Evolutionary conservation across 2,329 filamentous ascomycete species (phyloP).

Genomic region (Tolypocladium ovalisporum): DNA sequence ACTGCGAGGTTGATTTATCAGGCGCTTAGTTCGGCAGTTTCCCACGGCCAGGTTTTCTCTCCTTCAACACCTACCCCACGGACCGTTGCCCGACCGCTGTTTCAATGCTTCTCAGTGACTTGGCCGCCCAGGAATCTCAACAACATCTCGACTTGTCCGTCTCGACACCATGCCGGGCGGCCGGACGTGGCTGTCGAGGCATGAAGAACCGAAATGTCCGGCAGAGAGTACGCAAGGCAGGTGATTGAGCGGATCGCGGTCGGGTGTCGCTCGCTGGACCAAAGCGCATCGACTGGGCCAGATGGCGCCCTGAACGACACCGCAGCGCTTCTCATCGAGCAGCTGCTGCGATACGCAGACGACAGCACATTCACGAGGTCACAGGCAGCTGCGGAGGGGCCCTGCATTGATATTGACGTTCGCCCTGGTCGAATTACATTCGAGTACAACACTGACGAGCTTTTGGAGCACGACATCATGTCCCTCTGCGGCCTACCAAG

Average conservation of each 20-base stretch:
- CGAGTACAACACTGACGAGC: background rate
- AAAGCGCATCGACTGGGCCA: no score
- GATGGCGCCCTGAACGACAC: background rate
- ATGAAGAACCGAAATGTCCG: background rate
- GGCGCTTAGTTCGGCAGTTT: background rate
- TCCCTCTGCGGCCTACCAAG: background rate
- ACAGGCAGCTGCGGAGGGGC: background rate
- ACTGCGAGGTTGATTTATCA: background rate
- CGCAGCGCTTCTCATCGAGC: background rate
- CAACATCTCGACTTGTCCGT: background rate
- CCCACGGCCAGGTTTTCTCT: background rate
- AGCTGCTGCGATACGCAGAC: background rate
- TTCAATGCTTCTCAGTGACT: background rate
- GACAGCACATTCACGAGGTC: background rate
- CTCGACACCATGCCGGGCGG: background rate
- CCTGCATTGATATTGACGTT: background rate
- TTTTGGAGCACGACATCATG: background rate
- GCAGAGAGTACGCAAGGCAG: background rate
- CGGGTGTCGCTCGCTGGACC: background rate
- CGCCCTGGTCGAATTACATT: background rate
- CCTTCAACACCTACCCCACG: background rate
- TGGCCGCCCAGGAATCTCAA: background rate
- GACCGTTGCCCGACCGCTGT: background rate
- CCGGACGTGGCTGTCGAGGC: background rate
- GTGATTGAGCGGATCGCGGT: background rate